Evolutionary conservation across 805 yeast genomes (phyloP).

Genomic region (Wickerhamomyces hampshirensis): DNA sequence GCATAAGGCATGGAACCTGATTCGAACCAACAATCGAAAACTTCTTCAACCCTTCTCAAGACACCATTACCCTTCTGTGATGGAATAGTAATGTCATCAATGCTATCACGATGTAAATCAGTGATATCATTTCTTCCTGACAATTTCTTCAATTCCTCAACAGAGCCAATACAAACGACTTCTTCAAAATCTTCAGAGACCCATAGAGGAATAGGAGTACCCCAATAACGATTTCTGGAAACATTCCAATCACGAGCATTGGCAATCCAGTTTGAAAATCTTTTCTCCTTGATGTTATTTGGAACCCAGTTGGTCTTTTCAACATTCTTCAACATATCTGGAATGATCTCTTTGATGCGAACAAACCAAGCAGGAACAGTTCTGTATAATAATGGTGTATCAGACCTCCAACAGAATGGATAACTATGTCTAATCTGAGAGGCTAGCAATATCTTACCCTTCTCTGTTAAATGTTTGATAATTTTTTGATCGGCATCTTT

Average conservation of each 20-base stretch:
- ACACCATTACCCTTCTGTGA: conserved; percentile 84
- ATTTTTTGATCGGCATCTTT: conserved; percentile 94
- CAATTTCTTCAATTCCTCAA: conserved; percentile 78
- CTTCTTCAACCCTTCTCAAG: conserved; percentile 91
- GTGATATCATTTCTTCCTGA: conserved; percentile 78
- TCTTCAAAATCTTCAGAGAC: conserved; percentile 91
- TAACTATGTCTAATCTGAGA: conserved; percentile 91
- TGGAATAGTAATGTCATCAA: conserved; percentile 91
- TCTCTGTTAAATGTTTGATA: conserved; percentile 74
- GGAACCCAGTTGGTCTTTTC: conserved; percentile 96
- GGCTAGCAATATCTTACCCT: conserved; percentile 69
- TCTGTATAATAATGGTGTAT: conserved; percentile 93
- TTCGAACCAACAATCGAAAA: conserved; percentile 99
- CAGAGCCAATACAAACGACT: conserved; percentile 88
- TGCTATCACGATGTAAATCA: conserved; percentile 90
- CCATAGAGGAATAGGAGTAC: conserved; percentile 99
- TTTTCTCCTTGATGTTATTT: conserved; percentile 78
- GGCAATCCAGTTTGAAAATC: conserved; percentile 97
- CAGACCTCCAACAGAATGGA: conserved; percentile 99
- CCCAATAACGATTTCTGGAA: conserved; percentile 99
- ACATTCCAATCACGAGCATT: conserved; percentile 99
- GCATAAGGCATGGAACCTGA: conserved; percentile 99
- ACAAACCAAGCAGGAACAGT: conserved; percentile 99
- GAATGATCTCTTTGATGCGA: conserved; percentile 80
- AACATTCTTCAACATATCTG: conserved; percentile 83